A percentile compares a stretch with the other conserved stretches of the same genome.
Evolutionary conservation across 1,284 basidiomycete genomes (phyloP).

Genomic region (Malassezia globosa): DNA sequence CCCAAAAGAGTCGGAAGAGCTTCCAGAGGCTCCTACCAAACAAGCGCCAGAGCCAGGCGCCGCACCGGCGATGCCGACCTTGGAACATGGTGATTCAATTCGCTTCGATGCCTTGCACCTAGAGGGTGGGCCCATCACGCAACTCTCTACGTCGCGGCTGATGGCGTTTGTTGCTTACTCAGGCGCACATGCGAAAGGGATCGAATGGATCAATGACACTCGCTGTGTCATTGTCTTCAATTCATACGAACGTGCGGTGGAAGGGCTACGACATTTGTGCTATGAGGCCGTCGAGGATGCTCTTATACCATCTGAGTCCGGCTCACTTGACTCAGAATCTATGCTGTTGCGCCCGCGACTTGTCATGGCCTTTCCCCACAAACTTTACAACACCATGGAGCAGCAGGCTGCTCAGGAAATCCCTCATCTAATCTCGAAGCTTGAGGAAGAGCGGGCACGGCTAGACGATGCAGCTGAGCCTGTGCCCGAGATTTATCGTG

Average conservation of each 20-base stretch:
- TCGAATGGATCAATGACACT: slow-evolving; percentile 45
- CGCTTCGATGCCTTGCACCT: slow-evolving; percentile 35
- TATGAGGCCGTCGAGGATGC: background rate
- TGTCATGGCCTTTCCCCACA: slow-evolving; percentile 25
- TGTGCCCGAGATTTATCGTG: slow-evolving; percentile 40
- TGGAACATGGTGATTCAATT: slow-evolving; percentile 28
- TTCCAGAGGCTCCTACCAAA: background rate
- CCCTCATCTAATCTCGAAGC: slow-evolving; percentile 5
- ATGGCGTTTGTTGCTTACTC: slow-evolving; percentile 40
- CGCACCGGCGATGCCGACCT: slow-evolving; percentile 19
- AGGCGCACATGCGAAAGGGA: slow-evolving; percentile 35
- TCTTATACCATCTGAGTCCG: background rate
- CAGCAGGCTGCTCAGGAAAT: slow-evolving; percentile 20
- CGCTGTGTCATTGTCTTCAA: slow-evolving; percentile 40
- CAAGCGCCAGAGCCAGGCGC: slow-evolving; percentile 4
- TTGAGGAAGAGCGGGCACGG: slow-evolving; percentile 1
- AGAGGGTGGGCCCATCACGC: slow-evolving; percentile 38
- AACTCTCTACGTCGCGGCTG: slow-evolving; percentile 42
- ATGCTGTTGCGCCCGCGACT: slow-evolving; percentile 24
- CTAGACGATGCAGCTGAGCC: slow-evolving; percentile 19
- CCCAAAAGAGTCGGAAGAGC: slow-evolving; percentile 3
- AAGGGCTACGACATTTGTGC: slow-evolving; percentile 4
- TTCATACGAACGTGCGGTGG: slow-evolving; percentile 3
- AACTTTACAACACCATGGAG: slow-evolving; percentile 36
- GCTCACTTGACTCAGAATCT: slow-evolving; percentile 8